A percentile compares a stretch with the other conserved stretches of the same genome.
Evolutionary conservation across 257 asterid genomes (phyloP).

Genomic region (Asclepias syriaca): DNA sequence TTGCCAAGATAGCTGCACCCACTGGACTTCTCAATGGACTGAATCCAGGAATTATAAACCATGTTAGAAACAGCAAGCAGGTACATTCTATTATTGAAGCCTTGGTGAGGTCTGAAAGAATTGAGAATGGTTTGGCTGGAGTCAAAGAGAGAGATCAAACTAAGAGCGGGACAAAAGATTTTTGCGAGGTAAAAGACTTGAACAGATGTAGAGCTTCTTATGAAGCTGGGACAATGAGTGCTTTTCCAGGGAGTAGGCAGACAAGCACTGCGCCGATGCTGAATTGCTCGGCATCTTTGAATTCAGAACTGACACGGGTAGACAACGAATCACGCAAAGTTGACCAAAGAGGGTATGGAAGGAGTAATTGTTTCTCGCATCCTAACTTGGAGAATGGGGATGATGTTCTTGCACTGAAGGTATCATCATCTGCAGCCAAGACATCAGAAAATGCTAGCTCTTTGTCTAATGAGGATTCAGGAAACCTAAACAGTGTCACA

Average conservation of each 20-base stretch:
- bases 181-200: constrained; percentile 19
- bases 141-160: constrained; percentile 28
- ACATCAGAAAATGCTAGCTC: constrained; percentile 49
- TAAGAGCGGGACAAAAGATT: constrained; percentile 28
- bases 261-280: constrained; percentile 18
- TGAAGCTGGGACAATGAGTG: constrained; percentile 17
- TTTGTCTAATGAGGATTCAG: constrained; percentile 61
- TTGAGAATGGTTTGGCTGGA: constrained; percentile 35
- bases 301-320: constrained; percentile 23
- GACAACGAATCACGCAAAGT: constrained; percentile 30
- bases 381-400: constrained; percentile 34
- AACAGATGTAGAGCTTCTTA: constrained; percentile 14
- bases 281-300: constrained; percentile 33
- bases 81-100: constrained; percentile 90
- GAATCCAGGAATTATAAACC: constrained; percentile 94
- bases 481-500: constrained; percentile 42
- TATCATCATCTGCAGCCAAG: constrained; percentile 43
- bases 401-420: constrained; percentile 46
- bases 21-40: constrained; percentile 86
- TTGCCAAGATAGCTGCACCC: constrained; percentile 90
- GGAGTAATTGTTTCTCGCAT: constrained; percentile 22
- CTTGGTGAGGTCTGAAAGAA: constrained; percentile 57
- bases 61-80: constrained; percentile 86
- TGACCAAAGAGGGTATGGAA: constrained; percentile 27
- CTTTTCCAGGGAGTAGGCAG: constrained; percentile 33